Evolutionary conservation across 768 basidiomycete genomes (phyloP), one percentile per base, ranked within the genome.

Genomic region (Mycena crocata): DNA sequence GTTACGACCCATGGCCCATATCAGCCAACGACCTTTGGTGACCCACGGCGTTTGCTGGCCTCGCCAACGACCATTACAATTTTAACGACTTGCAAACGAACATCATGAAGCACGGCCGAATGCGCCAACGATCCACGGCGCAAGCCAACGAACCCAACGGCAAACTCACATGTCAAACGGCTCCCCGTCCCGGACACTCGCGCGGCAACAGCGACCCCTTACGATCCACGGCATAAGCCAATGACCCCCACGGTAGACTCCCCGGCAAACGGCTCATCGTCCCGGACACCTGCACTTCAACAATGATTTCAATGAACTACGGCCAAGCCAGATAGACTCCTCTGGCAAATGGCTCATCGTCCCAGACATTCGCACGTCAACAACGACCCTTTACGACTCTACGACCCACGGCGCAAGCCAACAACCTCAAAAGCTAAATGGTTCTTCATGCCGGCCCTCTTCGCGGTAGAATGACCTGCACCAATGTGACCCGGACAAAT

Each of bases 211-310:
- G n/a, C n/a, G n/a, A n/a, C n/a, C n/a, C n/a, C n/a, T n/a, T n/a
- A n/a, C n/a, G n/a, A n/a, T n/a, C n/a, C n/a, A n/a, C n/a, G n/a
- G n/a, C n/a, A n/a, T n/a, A n/a, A n/a, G n/a, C n/a, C n/a, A n/a
- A n/a, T n/a, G n/a, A n/a, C n/a, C 54, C 54, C 54, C 39, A 40
- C 54, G 54, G 54, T 28, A 55, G 35, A 54, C 23, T 26, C 2
- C 8, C 34, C 23, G 52, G 52, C 24, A 39, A 32, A 32, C 17
- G 50, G 50, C 50, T 35, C 12, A n/a, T 40, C 54, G 39, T 42
- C 5, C 13, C 26, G 39, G 28, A 19, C 37, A 30, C 24, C 50
- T 24, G 19, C 26, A 17, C 39, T 24, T 26, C 28, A 39, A 30
- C 37, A 7, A 26, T 28, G 34, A n/a, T n/a, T n/a, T n/a, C n/a